Base-by-base conservation (phyloP, 305 asterid genomes). In the Stenogyne calaminthoides region DNA sequence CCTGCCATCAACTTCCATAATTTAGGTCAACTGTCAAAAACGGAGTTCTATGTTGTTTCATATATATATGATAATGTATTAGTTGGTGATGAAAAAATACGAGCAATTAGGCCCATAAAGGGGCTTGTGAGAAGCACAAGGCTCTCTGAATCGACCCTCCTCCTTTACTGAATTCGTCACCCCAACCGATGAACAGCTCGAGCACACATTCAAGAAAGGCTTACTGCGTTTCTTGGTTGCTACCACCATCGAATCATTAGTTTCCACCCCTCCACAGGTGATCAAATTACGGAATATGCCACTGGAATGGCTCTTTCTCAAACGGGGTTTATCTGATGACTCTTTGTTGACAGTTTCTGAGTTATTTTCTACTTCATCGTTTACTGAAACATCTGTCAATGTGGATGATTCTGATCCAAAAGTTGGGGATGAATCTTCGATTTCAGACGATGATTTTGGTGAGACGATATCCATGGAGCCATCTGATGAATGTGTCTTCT, bases 211-310 rank as follows among this genome's bases (percentile, higher is more conserved):
- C 76, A 70, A 40, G 51, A 73, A 19, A 8, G 77, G n/a, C 20
- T 74, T 83, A 12, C 74, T 70, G 18, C 71, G 67, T 67, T 79
- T 70, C 14, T 70, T 79, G 47, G 65, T 15, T 15, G 70, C 44
- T 11, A 72, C 67, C 57, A 88, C 78, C 8, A 85, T 68, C 0
- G 95, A 83, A n/a, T 92, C 97, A 20, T 83, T 74, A 0, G 92
- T 86, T 15, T 89, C 93, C 19, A 84, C 84, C 20, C 81, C 83
- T 3, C 96, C 85, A 67, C 98, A 92, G 47, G 76, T 85, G 64
- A 92, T 84, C 70, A 90, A 73, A 47, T 76, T 90, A 27, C 86
- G 78, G 37, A 92, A 80, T 29, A 81, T 61, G 12, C 90, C 81
- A 25, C 64, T 71, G n/a, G 88, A 75, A n/a, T 44, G 52, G 72